Evolutionary conservation across 1,284 basidiomycete genomes (phyloP).

Genomic region (Cutaneotrichosporon daszewskae): DNA sequence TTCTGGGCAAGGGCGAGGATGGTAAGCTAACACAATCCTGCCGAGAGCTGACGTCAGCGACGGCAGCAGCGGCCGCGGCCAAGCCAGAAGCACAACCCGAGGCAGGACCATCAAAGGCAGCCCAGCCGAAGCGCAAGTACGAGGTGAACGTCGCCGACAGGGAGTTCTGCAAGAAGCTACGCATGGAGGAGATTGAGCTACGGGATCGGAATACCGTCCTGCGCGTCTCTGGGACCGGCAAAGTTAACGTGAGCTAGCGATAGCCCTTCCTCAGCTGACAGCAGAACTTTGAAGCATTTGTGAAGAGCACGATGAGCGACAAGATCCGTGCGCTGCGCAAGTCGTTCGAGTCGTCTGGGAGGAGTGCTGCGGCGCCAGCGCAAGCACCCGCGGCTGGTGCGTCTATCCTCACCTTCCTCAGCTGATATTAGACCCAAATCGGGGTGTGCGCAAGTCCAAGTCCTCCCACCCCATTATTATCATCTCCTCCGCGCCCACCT

Average conservation of each 20-base stretch:
- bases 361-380: constrained; percentile 6
- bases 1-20: constrained; percentile 56
- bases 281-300: constrained; percentile 38
- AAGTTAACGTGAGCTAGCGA: constrained; percentile 31
- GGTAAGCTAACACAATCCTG: constrained; percentile 49
- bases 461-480: constrained; percentile 78
- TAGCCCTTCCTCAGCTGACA: neutral
- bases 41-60: constrained; percentile 6
- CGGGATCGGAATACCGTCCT: constrained; percentile 40
- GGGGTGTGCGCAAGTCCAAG: constrained; percentile 47
- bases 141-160: constrained; percentile 69
- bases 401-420: neutral
- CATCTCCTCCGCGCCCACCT: constrained; percentile 90
- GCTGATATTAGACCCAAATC: constrained; percentile 5
- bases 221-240: constrained; percentile 32
- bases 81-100: constrained; percentile 35
- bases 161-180: constrained; percentile 67
- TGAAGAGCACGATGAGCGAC: constrained; percentile 37
- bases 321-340: constrained; percentile 37
- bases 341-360: constrained; percentile 27
- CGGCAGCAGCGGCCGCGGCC: constrained; percentile 5
- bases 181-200: constrained; percentile 40
- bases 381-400: constrained; percentile 8
- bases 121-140: constrained; percentile 62
- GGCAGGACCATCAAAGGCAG: constrained; percentile 50